phyloP scores from a whole-genome alignment of 495 filamentous ascomycete genomes.

The Penicillium crystallinum region DNA sequence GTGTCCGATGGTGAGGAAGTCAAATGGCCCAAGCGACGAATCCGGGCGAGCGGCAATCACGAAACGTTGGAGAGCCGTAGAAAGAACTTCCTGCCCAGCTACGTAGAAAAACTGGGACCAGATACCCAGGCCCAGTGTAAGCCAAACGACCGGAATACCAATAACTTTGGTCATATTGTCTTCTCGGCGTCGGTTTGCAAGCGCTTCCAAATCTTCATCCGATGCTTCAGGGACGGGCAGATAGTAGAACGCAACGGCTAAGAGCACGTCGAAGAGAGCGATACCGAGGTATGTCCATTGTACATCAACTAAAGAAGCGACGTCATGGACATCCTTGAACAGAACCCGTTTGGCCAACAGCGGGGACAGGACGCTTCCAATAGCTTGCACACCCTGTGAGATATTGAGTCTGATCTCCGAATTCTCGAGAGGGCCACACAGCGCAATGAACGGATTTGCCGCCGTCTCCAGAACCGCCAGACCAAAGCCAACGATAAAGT shows the following conservation, averaged over 20 bases:
- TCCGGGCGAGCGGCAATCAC: slow-evolving; percentile 29
- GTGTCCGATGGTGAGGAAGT: slow-evolving; percentile 51
- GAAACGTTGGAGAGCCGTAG: slow-evolving; percentile 41
- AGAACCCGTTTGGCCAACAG: slow-evolving; percentile 58
- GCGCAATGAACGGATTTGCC: slow-evolving; percentile 62
- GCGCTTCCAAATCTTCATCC: slow-evolving; percentile 56
- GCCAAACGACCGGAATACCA: slow-evolving; percentile 48
- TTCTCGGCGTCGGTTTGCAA: slow-evolving; percentile 46
- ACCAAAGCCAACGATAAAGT: slow-evolving; percentile 63
- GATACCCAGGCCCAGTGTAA: slow-evolving; percentile 52
- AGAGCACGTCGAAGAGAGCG: slow-evolving; percentile 56
- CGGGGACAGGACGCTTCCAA: slow-evolving; percentile 58
- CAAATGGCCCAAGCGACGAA: slow-evolving; percentile 29
- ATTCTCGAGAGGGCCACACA: slow-evolving; percentile 63
- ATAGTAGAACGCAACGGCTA: slow-evolving; percentile 63
- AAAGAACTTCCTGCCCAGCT: slow-evolving; percentile 58
- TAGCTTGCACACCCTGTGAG: slow-evolving; percentile 63
- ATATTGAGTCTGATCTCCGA: slow-evolving; percentile 61
- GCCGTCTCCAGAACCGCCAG: slow-evolving; percentile 59
- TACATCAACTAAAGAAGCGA: slow-evolving; percentile 55
- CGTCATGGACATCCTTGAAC: slow-evolving; percentile 47
- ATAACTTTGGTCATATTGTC: slow-evolving; percentile 45
- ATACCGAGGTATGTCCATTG: slow-evolving; percentile 73
- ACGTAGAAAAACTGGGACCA: slow-evolving; percentile 62
- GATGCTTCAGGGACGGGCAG: slow-evolving; percentile 62